These are phyloP conservation scores for Neolentinus lepideus DNA, from an alignment of 1,284 basidiomycete species.

Conservation along the genomic window DNA sequence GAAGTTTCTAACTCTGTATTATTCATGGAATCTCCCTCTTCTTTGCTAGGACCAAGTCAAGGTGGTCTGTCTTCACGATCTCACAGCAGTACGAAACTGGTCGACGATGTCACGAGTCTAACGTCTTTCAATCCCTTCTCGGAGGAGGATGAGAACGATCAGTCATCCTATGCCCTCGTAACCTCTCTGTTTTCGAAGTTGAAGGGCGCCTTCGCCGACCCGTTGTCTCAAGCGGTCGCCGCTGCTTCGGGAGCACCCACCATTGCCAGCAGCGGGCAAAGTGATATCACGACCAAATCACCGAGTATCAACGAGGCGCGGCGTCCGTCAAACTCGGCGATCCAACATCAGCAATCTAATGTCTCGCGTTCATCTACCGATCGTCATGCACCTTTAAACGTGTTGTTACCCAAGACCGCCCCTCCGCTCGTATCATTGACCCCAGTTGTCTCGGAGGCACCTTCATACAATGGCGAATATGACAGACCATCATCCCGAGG, in stretches of 20 bases:
- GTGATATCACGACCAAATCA: conserved; percentile 11
- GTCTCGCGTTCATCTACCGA: conserved; percentile 42
- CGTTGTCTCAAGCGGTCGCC: conserved; percentile 43
- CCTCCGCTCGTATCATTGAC: conserved; percentile 78
- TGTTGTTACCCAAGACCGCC: conserved; percentile 49
- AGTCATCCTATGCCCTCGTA: conserved; percentile 74
- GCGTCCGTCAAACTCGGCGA: conserved; percentile 41
- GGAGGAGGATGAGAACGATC: conserved; percentile 80
- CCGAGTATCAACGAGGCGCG: conserved; percentile 36
- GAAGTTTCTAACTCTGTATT: background rate
- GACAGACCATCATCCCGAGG: conserved; percentile 54
- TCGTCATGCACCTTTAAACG: conserved; percentile 47
- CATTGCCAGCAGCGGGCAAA: conserved; percentile 12
- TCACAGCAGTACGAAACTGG: conserved; percentile 51
- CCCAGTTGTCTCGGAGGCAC: conserved; percentile 69
- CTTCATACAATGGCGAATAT: conserved; percentile 52
- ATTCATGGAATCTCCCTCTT: conserved; percentile 16
- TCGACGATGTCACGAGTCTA: conserved; percentile 62
- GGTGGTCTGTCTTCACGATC: conserved; percentile 45
- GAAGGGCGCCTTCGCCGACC: conserved; percentile 66
- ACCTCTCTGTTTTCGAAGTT: conserved; percentile 70
- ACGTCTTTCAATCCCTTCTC: conserved; percentile 83
- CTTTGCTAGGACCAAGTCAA: conserved; percentile 18
- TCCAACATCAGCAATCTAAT: conserved; percentile 38
- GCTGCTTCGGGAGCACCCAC: conserved; percentile 27